Evolutionary conservation across 768 basidiomycete genomes (phyloP), one percentile per base, ranked within the genome.

Genomic region (Piloderma croceum): DNA sequence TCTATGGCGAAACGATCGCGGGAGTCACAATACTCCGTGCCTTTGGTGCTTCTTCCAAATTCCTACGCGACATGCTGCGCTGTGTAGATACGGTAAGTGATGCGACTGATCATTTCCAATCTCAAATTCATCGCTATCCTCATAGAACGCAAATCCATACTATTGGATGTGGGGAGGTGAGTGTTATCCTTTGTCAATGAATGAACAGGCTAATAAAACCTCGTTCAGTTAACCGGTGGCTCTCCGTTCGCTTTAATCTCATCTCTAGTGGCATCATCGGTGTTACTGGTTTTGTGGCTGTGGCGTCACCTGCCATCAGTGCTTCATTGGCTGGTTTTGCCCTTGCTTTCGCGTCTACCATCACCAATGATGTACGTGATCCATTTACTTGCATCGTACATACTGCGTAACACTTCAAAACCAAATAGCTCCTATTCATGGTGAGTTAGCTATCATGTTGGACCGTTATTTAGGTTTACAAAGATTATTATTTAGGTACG

Each of bases 91-190:
- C 85, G 24, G 83, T 87, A 45, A 47, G 80, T 62, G 27, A 36
- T 29, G 29, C 42, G 6, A 6, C 18, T 5, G 21, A 32, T 34
- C 35, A 5, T 25, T 27, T 24, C 15, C 20, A 18, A 25, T 31
- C 2, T 3, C 38, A 39, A 13, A 12, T 24, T 25, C 29, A 35
- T 37, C 39, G 9, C 45, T 45, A 27, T 13, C 25, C 15, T 13
- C 24, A 3, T 34, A 76, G 73, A 78, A 77, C 41, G 50, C 77
- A 12, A 87, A 78, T 53, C 87, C 87, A 3, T 85, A 79, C 57
- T 90, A 86, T 54, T 93, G 91, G 91, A 83, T 86, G 75, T 91
- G 86, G 88, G 85, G 80, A 65, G 80, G 81, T 85, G 56, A n/a
- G n/a, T 39, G 67, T 51, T 37, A 21, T 27, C 20, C 24, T 9